Conservation (phyloP, 2,329 filamentous ascomycete genomes). For the Cladobotryum protrusum region DNA sequence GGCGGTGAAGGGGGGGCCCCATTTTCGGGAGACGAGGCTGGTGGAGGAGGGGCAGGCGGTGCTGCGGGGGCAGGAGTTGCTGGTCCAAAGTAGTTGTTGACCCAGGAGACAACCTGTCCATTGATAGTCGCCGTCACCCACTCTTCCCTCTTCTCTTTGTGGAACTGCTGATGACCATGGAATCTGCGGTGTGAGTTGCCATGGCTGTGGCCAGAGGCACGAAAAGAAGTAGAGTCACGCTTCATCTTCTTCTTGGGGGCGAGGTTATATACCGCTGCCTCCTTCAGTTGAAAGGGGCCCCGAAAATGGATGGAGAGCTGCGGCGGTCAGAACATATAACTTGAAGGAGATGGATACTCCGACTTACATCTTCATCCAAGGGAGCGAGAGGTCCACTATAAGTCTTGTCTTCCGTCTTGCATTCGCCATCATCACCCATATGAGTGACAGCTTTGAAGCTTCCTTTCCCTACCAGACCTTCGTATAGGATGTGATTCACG, state of each 20-base stretch:
- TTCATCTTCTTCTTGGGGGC: constrained; percentile 29
- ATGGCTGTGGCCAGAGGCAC: constrained; percentile 36
- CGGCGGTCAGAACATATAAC: not conserved
- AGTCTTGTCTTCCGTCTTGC: constrained; percentile 42
- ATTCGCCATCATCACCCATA: constrained; percentile 53
- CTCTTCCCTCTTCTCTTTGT: constrained; percentile 46
- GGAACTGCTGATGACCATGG: constrained; percentile 31
- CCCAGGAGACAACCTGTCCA: constrained; percentile 51
- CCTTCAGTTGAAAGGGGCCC: constrained; percentile 60
- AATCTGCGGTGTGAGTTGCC: constrained; percentile 9
- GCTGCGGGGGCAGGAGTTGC: constrained; percentile 14
- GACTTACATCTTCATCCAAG: constrained; percentile 62
- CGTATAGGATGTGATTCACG: constrained; percentile 63
- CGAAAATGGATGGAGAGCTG: constrained; percentile 68
- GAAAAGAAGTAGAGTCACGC: constrained; percentile 16
- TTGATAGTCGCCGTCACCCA: constrained; percentile 53
- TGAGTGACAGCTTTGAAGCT: constrained; percentile 57
- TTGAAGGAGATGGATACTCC: not conserved
- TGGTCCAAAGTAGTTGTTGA: constrained; percentile 48
- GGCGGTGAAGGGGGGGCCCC: constrained; percentile 12
- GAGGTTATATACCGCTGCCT: constrained; percentile 64
- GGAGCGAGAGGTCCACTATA: constrained; percentile 61
- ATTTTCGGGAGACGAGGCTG: constrained; percentile 14
- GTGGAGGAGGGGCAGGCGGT: constrained; percentile 12
- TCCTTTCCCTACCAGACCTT: constrained; percentile 52